These are phyloP conservation scores for Apiospora sp. DNA, from an alignment of 2,329 filamentous ascomycete genomes.

Conservation along the genomic window DNA sequence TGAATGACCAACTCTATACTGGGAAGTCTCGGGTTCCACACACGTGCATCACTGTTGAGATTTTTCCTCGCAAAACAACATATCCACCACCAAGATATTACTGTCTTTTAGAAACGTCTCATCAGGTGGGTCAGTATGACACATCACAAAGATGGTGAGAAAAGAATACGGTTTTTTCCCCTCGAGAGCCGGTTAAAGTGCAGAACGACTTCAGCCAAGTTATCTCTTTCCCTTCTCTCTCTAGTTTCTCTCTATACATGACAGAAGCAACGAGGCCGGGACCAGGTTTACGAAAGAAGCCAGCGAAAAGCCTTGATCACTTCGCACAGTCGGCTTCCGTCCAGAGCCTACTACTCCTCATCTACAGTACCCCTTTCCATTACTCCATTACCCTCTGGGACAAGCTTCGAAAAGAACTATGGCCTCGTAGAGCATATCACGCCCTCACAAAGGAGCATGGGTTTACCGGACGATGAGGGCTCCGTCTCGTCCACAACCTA, in stretches of 20 bases:
- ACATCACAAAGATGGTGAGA: not conserved
- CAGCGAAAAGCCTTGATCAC: not conserved
- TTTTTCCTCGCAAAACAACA: not conserved
- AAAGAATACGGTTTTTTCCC: not conserved
- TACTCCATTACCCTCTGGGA: not conserved
- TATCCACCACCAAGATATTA: conserved; percentile 1
- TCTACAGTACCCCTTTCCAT: not conserved
- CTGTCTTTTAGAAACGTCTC: not conserved
- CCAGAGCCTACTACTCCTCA: not conserved
- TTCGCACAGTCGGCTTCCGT: not conserved
- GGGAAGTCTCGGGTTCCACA: not conserved
- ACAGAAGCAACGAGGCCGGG: not conserved
- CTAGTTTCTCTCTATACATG: not conserved
- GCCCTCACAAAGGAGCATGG: not conserved
- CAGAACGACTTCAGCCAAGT: not conserved
- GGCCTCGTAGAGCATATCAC: not conserved
- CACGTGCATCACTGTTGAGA: not conserved
- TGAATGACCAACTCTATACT: not conserved
- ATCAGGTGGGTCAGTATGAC: not conserved
- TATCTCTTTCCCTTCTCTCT: not conserved
- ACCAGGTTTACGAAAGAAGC: not conserved
- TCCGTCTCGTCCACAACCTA: not conserved
- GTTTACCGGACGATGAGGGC: not conserved
- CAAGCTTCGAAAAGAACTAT: not conserved
- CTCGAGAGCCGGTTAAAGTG: not conserved